A percentile compares a stretch with the other conserved stretches of the same genome.
Evolutionary conservation across 1,284 basidiomycete genomes (phyloP).

Genomic region (Phenoliferia sp.): DNA sequence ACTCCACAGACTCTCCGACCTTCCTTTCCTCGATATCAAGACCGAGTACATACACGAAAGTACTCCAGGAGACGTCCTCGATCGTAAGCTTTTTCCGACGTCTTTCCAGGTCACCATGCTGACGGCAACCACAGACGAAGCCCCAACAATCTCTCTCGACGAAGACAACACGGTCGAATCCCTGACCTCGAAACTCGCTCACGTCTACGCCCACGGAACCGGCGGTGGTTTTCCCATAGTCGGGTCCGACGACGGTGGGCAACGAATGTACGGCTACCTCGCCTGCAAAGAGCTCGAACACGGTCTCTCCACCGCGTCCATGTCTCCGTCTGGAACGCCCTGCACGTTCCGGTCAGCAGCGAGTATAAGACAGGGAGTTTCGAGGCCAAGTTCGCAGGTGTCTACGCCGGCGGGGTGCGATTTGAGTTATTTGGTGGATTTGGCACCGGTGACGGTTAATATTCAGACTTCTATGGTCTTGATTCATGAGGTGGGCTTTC

Average conservation of each 20-base stretch:
- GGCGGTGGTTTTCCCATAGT: constrained; percentile 88
- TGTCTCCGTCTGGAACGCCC: constrained; percentile 10
- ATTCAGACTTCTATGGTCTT: constrained; percentile 27
- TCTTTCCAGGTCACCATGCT: neutral
- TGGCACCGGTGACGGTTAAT: constrained; percentile 20
- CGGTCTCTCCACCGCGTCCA: constrained; percentile 51
- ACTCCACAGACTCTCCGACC: constrained; percentile 55
- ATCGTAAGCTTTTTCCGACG: constrained; percentile 35
- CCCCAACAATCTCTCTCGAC: constrained; percentile 64
- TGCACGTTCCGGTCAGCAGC: constrained; percentile 27
- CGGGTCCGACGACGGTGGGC: constrained; percentile 47
- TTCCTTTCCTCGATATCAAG: constrained; percentile 74
- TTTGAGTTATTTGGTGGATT: constrained; percentile 44
- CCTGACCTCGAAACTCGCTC: constrained; percentile 62
- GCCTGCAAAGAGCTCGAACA: constrained; percentile 90
- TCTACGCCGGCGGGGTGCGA: constrained; percentile 34
- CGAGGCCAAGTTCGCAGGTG: constrained; percentile 45
- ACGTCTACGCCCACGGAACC: constrained; percentile 57
- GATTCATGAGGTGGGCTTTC: constrained; percentile 11
- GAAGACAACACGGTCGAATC: constrained; percentile 63
- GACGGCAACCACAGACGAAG: constrained; percentile 42
- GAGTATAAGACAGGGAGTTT: neutral
- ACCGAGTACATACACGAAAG: constrained; percentile 29
- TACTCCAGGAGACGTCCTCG: constrained; percentile 44
- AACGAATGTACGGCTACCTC: constrained; percentile 84